phyloP scores from a whole-genome alignment of 2,329 filamentous ascomycete species.

The Cadophora sp. region DNA sequence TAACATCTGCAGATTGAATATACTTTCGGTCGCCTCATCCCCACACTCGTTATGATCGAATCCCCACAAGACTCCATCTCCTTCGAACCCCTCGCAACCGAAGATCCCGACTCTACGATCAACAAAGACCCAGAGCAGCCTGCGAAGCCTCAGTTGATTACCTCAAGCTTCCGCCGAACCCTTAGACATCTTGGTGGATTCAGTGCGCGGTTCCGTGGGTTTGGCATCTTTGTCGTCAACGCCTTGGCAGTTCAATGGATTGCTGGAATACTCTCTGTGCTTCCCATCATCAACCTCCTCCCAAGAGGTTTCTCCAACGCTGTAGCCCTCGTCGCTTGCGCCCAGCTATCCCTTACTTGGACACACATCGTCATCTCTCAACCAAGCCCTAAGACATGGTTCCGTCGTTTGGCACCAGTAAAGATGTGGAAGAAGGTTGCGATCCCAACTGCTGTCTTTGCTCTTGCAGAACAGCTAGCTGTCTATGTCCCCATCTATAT shows the following conservation, averaged over 20 bases:
- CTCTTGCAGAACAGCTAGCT: slow-evolving; percentile 61
- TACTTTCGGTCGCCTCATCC: slow-evolving; percentile 64
- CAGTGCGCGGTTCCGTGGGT: slow-evolving; percentile 72
- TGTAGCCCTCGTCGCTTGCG: slow-evolving; percentile 64
- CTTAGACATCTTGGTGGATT: slow-evolving; percentile 71
- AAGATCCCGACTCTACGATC: slow-evolving; percentile 44
- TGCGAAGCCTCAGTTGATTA: slow-evolving; percentile 63
- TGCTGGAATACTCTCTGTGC: slow-evolving; percentile 48
- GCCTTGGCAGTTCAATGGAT: slow-evolving; percentile 46
- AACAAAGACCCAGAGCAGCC: slow-evolving; percentile 51
- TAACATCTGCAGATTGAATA: slow-evolving; percentile 55
- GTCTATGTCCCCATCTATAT: slow-evolving; percentile 56
- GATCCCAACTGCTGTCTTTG: slow-evolving; percentile 68
- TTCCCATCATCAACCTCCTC: slow-evolving; percentile 48
- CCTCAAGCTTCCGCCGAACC: slow-evolving; percentile 63
- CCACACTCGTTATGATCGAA: slow-evolving; percentile 70
- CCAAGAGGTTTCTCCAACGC: slow-evolving; percentile 57
- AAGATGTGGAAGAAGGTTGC: slow-evolving; percentile 72
- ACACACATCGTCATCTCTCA: slow-evolving; percentile 84
- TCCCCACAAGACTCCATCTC: slow-evolving; percentile 57
- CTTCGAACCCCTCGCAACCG: slow-evolving; percentile 50
- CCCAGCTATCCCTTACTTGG: slow-evolving; percentile 78
- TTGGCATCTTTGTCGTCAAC: slow-evolving; percentile 58
- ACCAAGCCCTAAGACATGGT: slow-evolving; percentile 68
- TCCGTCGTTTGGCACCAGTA: slow-evolving; percentile 67